phyloP scores from a whole-genome alignment of 352 stramenopile species.

The Phytopythium vexans region DNA sequence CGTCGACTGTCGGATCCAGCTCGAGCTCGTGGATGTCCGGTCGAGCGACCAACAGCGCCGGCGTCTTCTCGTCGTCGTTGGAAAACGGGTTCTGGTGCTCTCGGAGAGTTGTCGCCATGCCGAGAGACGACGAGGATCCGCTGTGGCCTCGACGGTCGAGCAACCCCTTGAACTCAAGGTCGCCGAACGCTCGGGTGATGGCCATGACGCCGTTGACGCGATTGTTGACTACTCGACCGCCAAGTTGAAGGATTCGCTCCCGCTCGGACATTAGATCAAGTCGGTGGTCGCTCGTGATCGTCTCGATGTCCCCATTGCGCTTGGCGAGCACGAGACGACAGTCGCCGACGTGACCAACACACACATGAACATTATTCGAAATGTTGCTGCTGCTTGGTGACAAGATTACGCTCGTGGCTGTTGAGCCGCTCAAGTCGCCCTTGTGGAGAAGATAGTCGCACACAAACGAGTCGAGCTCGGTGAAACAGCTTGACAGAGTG shows the following conservation, averaged over 20 bases:
- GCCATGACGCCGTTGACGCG: conserved; percentile 81
- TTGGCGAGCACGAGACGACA: conserved; percentile 60
- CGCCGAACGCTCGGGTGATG: conserved; percentile 83
- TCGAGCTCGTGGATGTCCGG: conserved; percentile 47
- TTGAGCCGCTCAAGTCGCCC: conserved; percentile 74
- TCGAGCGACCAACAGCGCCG: conserved; percentile 42
- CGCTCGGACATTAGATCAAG: conserved; percentile 43
- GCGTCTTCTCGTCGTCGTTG: conserved; percentile 47
- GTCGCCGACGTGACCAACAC: conserved; percentile 70
- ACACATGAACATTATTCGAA: background rate
- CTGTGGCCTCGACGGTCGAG: conserved; percentile 11
- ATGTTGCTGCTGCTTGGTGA: conserved; percentile 1
- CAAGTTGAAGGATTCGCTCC: conserved; percentile 46
- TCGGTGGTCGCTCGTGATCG: conserved; percentile 71
- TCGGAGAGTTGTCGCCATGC: conserved; percentile 25
- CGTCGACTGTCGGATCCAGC: conserved; percentile 33
- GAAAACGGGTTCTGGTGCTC: conserved; percentile 15
- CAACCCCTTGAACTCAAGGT: conserved; percentile 79
- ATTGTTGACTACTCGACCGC: conserved; percentile 75
- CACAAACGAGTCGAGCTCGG: conserved; percentile 60
- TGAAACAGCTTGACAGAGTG: conserved; percentile 43
- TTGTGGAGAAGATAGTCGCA: conserved; percentile 74
- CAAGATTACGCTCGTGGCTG: conserved; percentile 62
- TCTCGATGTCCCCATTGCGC: conserved; percentile 30
- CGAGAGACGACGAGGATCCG: conserved; percentile 10